phyloP scores from a whole-genome alignment of 108 stramenopile species.

The Aureococcus anophagefferens region DNA sequence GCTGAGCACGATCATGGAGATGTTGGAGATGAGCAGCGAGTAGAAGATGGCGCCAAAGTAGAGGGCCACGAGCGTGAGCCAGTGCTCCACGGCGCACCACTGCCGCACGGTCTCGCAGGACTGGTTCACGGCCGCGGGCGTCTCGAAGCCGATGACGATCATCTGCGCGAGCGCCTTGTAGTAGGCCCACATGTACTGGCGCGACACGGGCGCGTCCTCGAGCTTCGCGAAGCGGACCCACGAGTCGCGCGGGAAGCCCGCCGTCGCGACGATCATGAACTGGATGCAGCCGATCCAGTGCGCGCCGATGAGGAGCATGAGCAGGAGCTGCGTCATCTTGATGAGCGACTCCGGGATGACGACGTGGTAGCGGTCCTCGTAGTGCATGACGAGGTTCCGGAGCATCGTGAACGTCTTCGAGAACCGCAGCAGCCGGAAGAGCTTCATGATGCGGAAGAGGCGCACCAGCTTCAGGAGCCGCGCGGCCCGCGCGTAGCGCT shows the following conservation, averaged over 20 bases:
- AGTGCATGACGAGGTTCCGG: conserved; percentile 21
- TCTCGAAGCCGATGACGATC: conserved; percentile 63
- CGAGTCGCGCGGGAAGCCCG: conserved; percentile 47
- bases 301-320: conserved; percentile 33
- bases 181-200: conserved; percentile 53
- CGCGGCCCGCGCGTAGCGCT: conserved; percentile 13
- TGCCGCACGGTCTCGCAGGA: conserved; percentile 38
- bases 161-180: conserved; percentile 58
- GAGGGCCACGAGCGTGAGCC: conserved; percentile 49
- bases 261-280: conserved; percentile 40
- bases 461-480: conserved; percentile 47
- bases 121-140: conserved; percentile 48
- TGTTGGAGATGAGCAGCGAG: conserved; percentile 52
- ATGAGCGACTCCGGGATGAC: conserved; percentile 51
- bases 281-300: conserved; percentile 62
- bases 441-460: conserved; percentile 45
- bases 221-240: conserved; percentile 50
- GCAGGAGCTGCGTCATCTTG: conserved; percentile 37
- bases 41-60: conserved; percentile 56
- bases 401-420: conserved; percentile 39
- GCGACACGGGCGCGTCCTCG: conserved; percentile 19
- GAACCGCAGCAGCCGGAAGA: conserved; percentile 53
- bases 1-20: conserved; percentile 41
- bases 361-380: conserved; percentile 46
- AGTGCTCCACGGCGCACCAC: conserved; percentile 53